A percentile compares a stretch with the other conserved stretches of the same genome.
Conservation (phyloP, 768 basidiomycete species). For the Pilatotrama ljubarskyi region DNA sequence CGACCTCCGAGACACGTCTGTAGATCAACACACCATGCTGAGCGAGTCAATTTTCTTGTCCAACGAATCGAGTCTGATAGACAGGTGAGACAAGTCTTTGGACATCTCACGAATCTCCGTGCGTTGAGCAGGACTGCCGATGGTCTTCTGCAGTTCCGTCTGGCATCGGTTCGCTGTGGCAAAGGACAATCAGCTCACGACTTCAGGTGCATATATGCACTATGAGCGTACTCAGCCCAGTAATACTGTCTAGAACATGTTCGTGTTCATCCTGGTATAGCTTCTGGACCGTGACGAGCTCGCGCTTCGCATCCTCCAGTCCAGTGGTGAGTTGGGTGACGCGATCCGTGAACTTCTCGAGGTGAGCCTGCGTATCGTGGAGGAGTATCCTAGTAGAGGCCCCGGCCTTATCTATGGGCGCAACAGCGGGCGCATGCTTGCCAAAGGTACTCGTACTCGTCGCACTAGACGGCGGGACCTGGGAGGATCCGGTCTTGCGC, state of each 20-base stretch:
- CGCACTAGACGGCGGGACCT: neutral
- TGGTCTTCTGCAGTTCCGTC: slow-evolving; percentile 53
- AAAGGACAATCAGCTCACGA: slow-evolving; percentile 10
- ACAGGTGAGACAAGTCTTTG: slow-evolving; percentile 15
- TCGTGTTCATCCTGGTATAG: slow-evolving; percentile 65
- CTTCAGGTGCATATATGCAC: slow-evolving; percentile 19
- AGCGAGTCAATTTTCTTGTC: slow-evolving; percentile 29
- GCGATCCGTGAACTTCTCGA: slow-evolving; percentile 64
- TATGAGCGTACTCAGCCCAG: slow-evolving; percentile 51
- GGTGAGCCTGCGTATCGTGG: slow-evolving; percentile 70
- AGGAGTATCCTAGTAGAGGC: slow-evolving; percentile 73
- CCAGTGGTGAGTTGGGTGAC: slow-evolving; percentile 52
- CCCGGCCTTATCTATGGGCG: slow-evolving; percentile 59
- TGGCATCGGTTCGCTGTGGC: slow-evolving; percentile 63
- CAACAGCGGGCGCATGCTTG: slow-evolving; percentile 36
- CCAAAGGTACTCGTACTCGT: slow-evolving; percentile 16
- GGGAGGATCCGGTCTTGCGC: slow-evolving; percentile 6
- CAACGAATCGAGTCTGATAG: slow-evolving; percentile 23
- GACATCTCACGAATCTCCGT: slow-evolving; percentile 22
- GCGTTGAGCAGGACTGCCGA: slow-evolving; percentile 59
- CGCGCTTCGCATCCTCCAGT: slow-evolving; percentile 52
- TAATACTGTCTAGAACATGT: slow-evolving; percentile 52
- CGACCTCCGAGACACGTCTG: neutral
- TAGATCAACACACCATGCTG: slow-evolving; percentile 19
- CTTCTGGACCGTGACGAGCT: slow-evolving; percentile 53